Conservation (phyloP, 306 rosid species). For the Fragaria nilgerrensis region DNA sequence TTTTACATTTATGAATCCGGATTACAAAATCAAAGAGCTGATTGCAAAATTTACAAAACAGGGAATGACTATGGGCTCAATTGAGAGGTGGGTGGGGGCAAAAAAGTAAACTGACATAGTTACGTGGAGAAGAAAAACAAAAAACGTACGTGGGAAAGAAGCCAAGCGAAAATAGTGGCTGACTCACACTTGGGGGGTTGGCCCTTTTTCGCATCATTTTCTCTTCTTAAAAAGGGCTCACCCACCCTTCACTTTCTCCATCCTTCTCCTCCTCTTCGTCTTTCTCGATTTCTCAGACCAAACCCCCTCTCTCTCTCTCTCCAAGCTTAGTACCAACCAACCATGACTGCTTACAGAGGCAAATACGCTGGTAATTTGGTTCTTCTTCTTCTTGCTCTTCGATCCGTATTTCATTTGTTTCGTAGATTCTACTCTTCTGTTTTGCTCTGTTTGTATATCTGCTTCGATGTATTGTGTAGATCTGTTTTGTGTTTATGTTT, state of each 20-base stretch:
- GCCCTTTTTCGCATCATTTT: not conserved
- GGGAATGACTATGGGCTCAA: not conserved
- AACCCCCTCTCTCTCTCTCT: not conserved
- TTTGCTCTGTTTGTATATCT: not conserved
- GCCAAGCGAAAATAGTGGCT: not conserved
- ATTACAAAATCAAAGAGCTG: not conserved
- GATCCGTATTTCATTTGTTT: not conserved
- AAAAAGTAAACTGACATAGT: not conserved
- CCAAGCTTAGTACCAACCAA: not conserved
- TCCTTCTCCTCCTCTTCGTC: not conserved
- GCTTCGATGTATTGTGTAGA: conserved; percentile 1
- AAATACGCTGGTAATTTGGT: conserved; percentile 29
- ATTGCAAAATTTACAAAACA: not conserved
- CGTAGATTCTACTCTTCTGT: not conserved
- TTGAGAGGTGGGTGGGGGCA: not conserved
- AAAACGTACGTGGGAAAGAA: conserved; percentile 1
- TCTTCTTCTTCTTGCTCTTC: not conserved
- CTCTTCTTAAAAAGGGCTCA: not conserved
- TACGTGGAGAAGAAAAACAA: not conserved
- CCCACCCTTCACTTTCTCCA: conserved; percentile 1
- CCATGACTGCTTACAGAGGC: conserved; percentile 33
- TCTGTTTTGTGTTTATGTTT: not conserved
- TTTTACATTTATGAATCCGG: not conserved
- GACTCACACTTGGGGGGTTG: not conserved
- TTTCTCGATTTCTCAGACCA: not conserved